Base-by-base conservation (phyloP, 1,284 basidiomycete genomes). In the Leccinum proximum region DNA sequence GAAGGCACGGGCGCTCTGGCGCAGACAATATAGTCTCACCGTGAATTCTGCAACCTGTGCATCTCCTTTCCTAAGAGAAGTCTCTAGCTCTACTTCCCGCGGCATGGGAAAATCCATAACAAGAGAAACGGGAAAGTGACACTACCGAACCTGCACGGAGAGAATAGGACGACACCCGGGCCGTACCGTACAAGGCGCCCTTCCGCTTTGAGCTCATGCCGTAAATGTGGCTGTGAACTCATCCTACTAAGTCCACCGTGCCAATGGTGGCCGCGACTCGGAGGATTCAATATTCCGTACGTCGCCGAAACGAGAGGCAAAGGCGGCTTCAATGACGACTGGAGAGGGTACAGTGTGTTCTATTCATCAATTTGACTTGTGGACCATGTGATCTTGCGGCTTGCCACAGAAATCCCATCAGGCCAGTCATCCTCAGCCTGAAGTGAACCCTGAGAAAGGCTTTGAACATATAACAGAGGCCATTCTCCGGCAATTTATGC, bases 11-110 rank as follows among this genome's bases (percentile, higher is more conserved):
- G 72, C 71, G 68, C 67, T 67, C 63, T 62, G 30, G 38, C 63
- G 59, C 30, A 56, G 62, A 37, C 30, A 62, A 58, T 16, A 58
- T 16, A 33, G 63, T 63, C 87, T 76, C 77, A 92, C 91, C 67
- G 82, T 87, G 66, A 93, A 82, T 71, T 88, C 83, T 61, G 82
- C 79, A 64, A 92, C 77, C 72, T 92, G 88, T 63, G 80, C 79
- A 76, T 93, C 90, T 70, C 89, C 83, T 74, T 87, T 82, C 69
- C 89, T 82, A 18, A 93, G 78, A 10, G 89, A 80, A 56, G 84
- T 83, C 76, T 93, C 91, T 54, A 93, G 84, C 74, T 93, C 89
- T 66, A 92, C 79, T 76, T 92, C 90, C 74, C 91, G 82, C 64
- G 84, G 77, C 45, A 87, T 83, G 26, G 91, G 91, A 58, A 91